phyloP scores from a whole-genome alignment of 169 alveolate genomes.

The Hepatocystis sp. region DNA sequence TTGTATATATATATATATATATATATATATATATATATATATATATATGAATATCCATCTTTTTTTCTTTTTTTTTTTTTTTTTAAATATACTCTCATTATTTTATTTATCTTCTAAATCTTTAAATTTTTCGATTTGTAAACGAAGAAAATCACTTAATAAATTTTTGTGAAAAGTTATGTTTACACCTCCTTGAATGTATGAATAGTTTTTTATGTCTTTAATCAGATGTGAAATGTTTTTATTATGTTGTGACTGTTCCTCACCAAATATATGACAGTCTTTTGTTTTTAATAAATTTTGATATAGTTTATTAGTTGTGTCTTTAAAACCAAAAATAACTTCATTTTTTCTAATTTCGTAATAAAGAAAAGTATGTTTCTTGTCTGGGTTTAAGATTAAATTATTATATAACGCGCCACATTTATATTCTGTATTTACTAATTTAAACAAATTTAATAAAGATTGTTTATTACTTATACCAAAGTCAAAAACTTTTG shows the following conservation, averaged over 20 bases:
- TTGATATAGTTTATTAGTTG: conserved; percentile 59
- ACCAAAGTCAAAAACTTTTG: conserved; percentile 5
- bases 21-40: no score
- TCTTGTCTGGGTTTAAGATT: conserved; percentile 38
- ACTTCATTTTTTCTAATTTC: conserved; percentile 33
- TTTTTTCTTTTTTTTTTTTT: conserved; percentile 1
- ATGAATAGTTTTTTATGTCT: conserved; percentile 55
- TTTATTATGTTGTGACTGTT: conserved; percentile 7
- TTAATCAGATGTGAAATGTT: conserved; percentile 39
- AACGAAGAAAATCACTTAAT: conserved; percentile 9
- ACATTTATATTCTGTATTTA: conserved; percentile 43
- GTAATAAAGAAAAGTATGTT: conserved; percentile 43
- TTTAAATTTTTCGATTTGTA: conserved; percentile 16
- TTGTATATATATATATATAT: no score
- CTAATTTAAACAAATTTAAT: conserved; percentile 13
- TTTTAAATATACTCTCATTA: not conserved
- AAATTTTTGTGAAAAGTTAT: conserved; percentile 36
- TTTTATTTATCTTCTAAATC: conserved; percentile 6
- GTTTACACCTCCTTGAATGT: conserved; percentile 61
- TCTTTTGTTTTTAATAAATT: conserved; percentile 35
- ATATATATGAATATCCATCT: not conserved
- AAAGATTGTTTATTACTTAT: conserved; percentile 40
- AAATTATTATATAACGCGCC: conserved; percentile 55
- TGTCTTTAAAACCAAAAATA: conserved; percentile 47
- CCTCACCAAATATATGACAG: conserved; percentile 24